Base-by-base conservation (phyloP, 495 filamentous ascomycete species). In the Penicillium steckii region DNA sequence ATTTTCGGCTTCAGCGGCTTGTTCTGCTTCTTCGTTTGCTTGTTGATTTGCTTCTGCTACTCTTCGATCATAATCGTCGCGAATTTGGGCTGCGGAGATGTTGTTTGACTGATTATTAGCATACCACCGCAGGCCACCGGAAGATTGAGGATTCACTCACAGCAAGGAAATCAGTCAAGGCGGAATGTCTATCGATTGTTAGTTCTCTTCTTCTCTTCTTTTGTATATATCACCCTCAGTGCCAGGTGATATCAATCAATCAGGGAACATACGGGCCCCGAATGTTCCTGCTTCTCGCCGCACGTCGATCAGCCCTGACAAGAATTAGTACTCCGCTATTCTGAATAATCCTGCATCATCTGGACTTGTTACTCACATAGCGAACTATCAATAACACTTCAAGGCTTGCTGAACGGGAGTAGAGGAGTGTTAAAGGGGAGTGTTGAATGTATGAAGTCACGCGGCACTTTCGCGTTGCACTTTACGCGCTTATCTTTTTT, bases 21-120 rank as follows among this genome's bases (percentile, higher is more conserved):
- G 56, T 13, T 48, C 49, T 40, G 47, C 47, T 42, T 59, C 54
- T 12, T 45, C 44, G 4, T 44, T 26, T 5, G 70, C 72, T 48
- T 77, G 73, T 45, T 61, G 59, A 8, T 73, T 68, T 38, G 73
- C 71, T 48, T 78, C 75, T 54, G 68, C 61, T 26, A 72, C 50
- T 43, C 78, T 69, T 48, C 69, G 68, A 44, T 74, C 81, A 72
- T 79, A 85, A 52, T 90, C 83, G 48, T 81, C 69, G 32, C 81
- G 78, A 56, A 95, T 95, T 53, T 89, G 85, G 24, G 76, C 72
- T 4, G 90, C 90, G n/a, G 88, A 92, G 63, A 95, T 95, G 56
- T 94, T 94, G 66, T 96, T 87, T 9, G 89, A 86, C 83, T 90
- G 55, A 24, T 4, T 2, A 18, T 9, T 3, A 40, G 27, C n/a